A percentile compares a stretch with the other conserved stretches of the same genome.
These are phyloP conservation scores for Pholiota conissans DNA, from an alignment of 768 basidiomycete species.

Conservation along the genomic window DNA sequence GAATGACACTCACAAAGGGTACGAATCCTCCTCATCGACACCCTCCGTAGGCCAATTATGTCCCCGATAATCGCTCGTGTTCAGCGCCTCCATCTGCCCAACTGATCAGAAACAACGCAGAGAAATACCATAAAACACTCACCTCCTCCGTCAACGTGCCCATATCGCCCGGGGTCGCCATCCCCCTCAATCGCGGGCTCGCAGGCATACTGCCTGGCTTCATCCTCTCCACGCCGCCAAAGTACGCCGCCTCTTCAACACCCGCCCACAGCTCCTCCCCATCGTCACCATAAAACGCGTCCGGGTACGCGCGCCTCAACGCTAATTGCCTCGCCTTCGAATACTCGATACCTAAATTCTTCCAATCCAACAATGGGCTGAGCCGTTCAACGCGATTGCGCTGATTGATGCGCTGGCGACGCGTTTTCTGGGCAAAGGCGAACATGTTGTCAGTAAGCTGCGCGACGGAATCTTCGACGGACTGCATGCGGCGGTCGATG, in stretches of 20 bases:
- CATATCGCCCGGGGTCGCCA: conserved; percentile 91
- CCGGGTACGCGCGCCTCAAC: conserved; percentile 91
- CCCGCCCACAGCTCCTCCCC: conserved; percentile 48
- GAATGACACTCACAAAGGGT: conserved; percentile 71
- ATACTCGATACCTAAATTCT: conserved; percentile 96
- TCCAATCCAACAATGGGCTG: conserved; percentile 95
- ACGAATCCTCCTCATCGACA: conserved; percentile 89
- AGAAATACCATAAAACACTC: conserved; percentile 17
- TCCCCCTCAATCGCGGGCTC: conserved; percentile 82
- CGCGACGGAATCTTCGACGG: conserved; percentile 88
- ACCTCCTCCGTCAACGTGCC: conserved; percentile 89
- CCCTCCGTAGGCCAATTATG: conserved; percentile 56
- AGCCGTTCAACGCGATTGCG: conserved; percentile 96
- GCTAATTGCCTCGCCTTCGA: conserved; percentile 92
- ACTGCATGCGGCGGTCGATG: conserved; percentile 87
- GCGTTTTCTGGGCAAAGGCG: conserved; percentile 74
- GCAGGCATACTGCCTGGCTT: conserved; percentile 80
- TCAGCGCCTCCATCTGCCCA: conserved; percentile 75
- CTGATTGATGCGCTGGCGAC: conserved; percentile 98
- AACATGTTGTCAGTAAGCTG: conserved; percentile 79
- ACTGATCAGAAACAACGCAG: neutral
- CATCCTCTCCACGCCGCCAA: conserved; percentile 64
- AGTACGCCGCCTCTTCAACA: conserved; percentile 32
- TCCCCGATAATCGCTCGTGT: conserved; percentile 85
- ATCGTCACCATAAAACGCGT: conserved; percentile 73